phyloP scores from a whole-genome alignment of 495 filamentous ascomycete genomes.

The Umbilicaria muhlenbergii region DNA sequence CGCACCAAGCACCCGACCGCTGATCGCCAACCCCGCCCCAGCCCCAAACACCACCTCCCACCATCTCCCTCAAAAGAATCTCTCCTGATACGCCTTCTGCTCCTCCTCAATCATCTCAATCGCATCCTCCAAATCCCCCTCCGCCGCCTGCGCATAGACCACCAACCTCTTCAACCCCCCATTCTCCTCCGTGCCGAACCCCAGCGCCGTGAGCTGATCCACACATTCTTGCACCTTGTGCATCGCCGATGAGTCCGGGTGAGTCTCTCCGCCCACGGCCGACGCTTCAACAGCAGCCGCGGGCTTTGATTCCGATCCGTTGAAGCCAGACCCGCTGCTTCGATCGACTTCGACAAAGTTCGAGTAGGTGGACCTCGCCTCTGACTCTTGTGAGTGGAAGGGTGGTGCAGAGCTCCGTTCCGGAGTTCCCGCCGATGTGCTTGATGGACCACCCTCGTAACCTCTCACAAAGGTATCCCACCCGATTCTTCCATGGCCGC shows the following conservation, averaged over 20 bases:
- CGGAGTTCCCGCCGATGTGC: not conserved
- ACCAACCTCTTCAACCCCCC: conserved; percentile 29
- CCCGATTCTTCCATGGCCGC: conserved; percentile 16
- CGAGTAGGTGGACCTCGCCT: not conserved
- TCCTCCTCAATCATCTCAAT: conserved; percentile 45
- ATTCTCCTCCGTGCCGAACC: conserved; percentile 29
- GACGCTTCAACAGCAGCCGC: conserved; percentile 1
- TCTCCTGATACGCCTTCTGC: conserved; percentile 28
- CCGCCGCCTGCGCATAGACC: conserved; percentile 35
- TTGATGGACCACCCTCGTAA: not conserved
- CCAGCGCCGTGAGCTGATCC: conserved; percentile 27
- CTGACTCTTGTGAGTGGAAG: not conserved
- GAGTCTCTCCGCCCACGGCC: not conserved
- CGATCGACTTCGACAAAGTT: not conserved
- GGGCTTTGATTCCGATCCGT: conserved; percentile 12
- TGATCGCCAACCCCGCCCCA: conserved; percentile 9
- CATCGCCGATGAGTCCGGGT: conserved; percentile 4
- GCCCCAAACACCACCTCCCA: not conserved
- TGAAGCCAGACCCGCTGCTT: conserved; percentile 5
- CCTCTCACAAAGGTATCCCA: conserved; percentile 11
- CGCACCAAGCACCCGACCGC: conserved; percentile 3
- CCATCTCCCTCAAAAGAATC: conserved; percentile 1
- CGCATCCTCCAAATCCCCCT: conserved; percentile 30
- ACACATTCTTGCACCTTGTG: conserved; percentile 30
- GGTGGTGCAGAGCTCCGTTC: not conserved